phyloP scores from a whole-genome alignment of 441 rosid species.

The Kokia cookei region DNA sequence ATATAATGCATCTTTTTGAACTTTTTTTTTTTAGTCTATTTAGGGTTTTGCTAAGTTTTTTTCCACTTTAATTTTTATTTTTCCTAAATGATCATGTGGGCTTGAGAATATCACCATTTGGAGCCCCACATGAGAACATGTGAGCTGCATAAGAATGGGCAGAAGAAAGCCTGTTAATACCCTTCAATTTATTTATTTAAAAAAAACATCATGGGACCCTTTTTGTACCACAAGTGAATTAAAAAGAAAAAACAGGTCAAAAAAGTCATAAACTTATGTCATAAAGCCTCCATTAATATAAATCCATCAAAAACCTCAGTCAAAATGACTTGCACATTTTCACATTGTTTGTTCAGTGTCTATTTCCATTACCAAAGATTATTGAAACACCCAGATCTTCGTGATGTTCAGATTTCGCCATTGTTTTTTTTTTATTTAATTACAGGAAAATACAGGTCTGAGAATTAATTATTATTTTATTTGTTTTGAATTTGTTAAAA shows the following conservation, averaged over 20 bases:
- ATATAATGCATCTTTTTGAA: conserved; percentile 15
- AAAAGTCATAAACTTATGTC: conserved; percentile 1
- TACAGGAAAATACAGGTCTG: not conserved
- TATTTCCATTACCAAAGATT: not conserved
- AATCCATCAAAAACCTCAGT: not conserved
- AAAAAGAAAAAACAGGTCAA: not conserved
- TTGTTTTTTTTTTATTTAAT: not conserved
- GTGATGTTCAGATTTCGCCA: not conserved
- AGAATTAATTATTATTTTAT: not conserved
- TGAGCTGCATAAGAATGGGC: conserved; percentile 39
- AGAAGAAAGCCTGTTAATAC: not conserved
- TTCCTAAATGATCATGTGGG: conserved; percentile 25
- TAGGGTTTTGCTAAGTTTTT: conserved; percentile 16
- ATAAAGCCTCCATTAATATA: not conserved
- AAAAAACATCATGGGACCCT: not conserved
- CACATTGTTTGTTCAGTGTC: not conserved
- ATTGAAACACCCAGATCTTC: not conserved
- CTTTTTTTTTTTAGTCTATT: conserved; percentile 1
- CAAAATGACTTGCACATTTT: not conserved
- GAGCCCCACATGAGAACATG: conserved; percentile 54
- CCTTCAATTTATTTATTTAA: not conserved
- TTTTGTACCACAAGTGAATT: not conserved
- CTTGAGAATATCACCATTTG: conserved; percentile 28
- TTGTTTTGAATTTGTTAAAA: not conserved
- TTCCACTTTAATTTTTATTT: not conserved